phyloP scores from a whole-genome alignment of 768 basidiomycete genomes.

The Boletales sp. region DNA sequence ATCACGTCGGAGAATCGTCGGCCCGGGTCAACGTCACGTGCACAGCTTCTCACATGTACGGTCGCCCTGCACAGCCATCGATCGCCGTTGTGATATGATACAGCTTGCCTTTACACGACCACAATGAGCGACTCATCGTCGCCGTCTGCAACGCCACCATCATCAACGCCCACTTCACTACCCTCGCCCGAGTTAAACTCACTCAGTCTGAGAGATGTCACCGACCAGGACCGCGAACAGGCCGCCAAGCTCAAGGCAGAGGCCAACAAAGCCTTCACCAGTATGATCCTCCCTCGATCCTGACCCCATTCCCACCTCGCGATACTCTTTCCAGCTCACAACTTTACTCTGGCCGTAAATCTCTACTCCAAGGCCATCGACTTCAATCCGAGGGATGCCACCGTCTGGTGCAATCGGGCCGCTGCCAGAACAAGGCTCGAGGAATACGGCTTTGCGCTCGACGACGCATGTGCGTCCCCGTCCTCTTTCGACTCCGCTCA shows the following conservation, averaged over 20 bases:
- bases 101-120: not conserved
- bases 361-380: slow-evolving; percentile 85
- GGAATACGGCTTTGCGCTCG: slow-evolving; percentile 88
- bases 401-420: slow-evolving; percentile 92
- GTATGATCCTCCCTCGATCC: slow-evolving; percentile 33
- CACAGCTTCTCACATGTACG: too few species aligned
- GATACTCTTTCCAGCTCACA: slow-evolving; percentile 47
- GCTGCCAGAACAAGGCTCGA: slow-evolving; percentile 91
- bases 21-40: too few species aligned
- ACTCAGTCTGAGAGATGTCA: slow-evolving; percentile 53
- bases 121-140: slow-evolving; percentile 24
- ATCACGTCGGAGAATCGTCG: too few species aligned
- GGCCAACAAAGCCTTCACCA: slow-evolving; percentile 84
- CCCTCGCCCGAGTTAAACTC: slow-evolving; percentile 58
- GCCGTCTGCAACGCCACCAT: slow-evolving; percentile 41
- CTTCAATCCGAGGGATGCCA: slow-evolving; percentile 83
- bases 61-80: slow-evolving; percentile 25
- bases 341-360: slow-evolving; percentile 71
- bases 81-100: slow-evolving; percentile 24
- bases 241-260: slow-evolving; percentile 73
- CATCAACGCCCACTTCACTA: slow-evolving; percentile 52
- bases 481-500: slow-evolving; percentile 2
- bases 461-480: slow-evolving; percentile 70
- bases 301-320: not conserved
- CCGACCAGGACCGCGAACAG: slow-evolving; percentile 65